Evolutionary conservation across 2,329 filamentous ascomycete genomes (phyloP).

Genomic region (Trichophyton simii): DNA sequence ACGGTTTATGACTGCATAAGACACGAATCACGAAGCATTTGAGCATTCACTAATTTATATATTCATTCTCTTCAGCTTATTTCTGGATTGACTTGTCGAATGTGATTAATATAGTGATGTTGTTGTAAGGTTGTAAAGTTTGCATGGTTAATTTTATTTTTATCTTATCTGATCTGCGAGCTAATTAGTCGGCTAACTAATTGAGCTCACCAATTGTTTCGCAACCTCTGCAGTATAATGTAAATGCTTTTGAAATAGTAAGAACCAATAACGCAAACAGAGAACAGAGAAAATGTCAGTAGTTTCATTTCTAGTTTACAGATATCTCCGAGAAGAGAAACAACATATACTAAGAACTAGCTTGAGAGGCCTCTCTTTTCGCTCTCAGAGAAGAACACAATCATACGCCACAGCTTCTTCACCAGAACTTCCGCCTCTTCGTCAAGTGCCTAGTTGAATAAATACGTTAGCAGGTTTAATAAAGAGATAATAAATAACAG

Average conservation of each 20-base stretch:
- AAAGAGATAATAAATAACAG: not conserved
- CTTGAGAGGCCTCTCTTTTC: constrained; percentile 65
- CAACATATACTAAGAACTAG: not conserved
- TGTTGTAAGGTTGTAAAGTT: not conserved
- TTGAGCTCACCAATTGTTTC: no score
- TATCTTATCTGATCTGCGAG: no score
- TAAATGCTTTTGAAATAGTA: no score
- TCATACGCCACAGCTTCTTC: constrained; percentile 96
- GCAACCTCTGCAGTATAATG: no score
- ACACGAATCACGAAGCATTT: not conserved
- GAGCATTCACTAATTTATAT: not conserved
- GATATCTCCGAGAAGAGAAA: not conserved
- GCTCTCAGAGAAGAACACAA: constrained; percentile 93
- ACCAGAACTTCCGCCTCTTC: constrained; percentile 90
- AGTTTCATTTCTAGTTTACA: constrained; percentile 1
- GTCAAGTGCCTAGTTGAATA: constrained; percentile 56
- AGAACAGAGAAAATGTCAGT: not conserved
- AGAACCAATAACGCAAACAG: not conserved
- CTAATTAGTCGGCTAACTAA: no score
- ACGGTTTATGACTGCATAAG: not conserved
- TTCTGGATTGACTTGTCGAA: not conserved
- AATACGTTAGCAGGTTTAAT: constrained; percentile 22
- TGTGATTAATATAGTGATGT: not conserved
- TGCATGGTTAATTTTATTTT: not conserved
- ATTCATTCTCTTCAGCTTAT: not conserved